Base-by-base conservation (phyloP, 176 grass and related monocot genomes). In the Neostapfia colusana region DNA sequence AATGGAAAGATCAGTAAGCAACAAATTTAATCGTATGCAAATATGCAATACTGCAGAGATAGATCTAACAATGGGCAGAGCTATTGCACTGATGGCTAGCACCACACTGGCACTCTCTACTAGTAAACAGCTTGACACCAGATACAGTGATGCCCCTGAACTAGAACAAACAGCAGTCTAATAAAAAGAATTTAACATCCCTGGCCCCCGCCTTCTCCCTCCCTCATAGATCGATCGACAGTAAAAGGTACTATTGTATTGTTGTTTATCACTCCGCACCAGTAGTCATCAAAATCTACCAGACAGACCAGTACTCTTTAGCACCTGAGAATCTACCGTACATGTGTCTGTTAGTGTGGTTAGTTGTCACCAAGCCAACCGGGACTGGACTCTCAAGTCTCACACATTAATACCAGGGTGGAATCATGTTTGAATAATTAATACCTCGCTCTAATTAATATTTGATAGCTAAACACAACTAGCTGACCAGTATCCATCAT, bases 1-100 rank as follows among this genome's bases (percentile, higher is more conserved):
- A 51, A 42, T 55, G n/a, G n/a, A 83, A 31, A 62, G 65, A 25
- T 57, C 40, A 55, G 8, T 70, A 27, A 20, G 17, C 14, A 88
- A 80, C 16, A 62, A 43, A 42, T 46, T 66, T 53, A 67, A 48
- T 42, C 59, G 35, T 49, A 36, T 55, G 8, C 0, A 54, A 54
- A 8, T 54, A 54, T 54, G 20, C 50, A 54, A 8, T 21, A 9
- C 8, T 21, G 6, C 6, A 17, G 15, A 49, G 14, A 49, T 49
- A 49, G 3, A 49, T 49, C 46, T 49, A 49, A 6, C 15, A 49
- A 49, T 2, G 6, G 20, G 50, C 21, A 54, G 6, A 21, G 50
- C 50, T 43, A 69, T 45, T 50, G 59, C 48, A 65, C 27, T 38
- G 31, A n/a, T 38, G 50, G 39, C 17, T 56, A 62, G 18, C 18